Conservation (phyloP, 805 yeast genomes). For the Candida coquimbonensis region DNA sequence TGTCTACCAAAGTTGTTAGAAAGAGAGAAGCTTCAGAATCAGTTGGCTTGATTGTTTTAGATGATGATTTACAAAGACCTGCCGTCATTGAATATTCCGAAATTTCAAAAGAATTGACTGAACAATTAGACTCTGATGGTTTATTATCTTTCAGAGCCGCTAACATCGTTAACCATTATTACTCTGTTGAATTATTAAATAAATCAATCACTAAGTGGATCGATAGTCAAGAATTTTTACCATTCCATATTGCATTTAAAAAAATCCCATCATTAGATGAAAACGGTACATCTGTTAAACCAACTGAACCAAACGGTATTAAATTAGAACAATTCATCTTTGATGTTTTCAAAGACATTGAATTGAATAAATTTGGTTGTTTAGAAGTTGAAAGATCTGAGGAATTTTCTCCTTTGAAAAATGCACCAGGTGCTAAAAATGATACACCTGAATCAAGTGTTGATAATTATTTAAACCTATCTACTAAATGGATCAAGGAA, state of each 20-base stretch:
- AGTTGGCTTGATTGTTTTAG: conserved; percentile 86
- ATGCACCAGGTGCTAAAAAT: conserved; percentile 73
- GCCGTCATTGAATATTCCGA: conserved; percentile 95
- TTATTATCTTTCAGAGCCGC: conserved; percentile 82
- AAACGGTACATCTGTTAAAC: conserved; percentile 45
- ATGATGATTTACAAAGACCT: conserved; percentile 48
- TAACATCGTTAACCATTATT: conserved; percentile 94
- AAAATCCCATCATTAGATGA: conserved; percentile 59
- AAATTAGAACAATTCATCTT: conserved; percentile 95
- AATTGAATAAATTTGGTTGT: conserved; percentile 71
- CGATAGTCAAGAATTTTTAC: conserved; percentile 55
- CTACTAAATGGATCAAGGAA: conserved; percentile 63
- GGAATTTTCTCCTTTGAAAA: conserved; percentile 93
- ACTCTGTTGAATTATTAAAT: conserved; percentile 68
- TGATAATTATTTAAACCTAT: conserved; percentile 52
- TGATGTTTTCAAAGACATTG: conserved; percentile 84
- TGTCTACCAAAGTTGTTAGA: conserved; percentile 93
- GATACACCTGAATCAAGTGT: conserved; percentile 86
- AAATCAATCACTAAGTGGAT: conserved; percentile 64
- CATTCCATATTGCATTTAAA: conserved; percentile 93
- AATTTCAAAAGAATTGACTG: conserved; percentile 67
- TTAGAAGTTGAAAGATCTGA: conserved; percentile 79
- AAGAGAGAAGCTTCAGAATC: conserved; percentile 82
- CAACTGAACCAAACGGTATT: conserved; percentile 81
- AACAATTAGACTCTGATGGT: conserved; percentile 50